These are phyloP conservation scores for Lachancea mirantina DNA, from an alignment of 805 yeast genomes.

Conservation along the genomic window DNA sequence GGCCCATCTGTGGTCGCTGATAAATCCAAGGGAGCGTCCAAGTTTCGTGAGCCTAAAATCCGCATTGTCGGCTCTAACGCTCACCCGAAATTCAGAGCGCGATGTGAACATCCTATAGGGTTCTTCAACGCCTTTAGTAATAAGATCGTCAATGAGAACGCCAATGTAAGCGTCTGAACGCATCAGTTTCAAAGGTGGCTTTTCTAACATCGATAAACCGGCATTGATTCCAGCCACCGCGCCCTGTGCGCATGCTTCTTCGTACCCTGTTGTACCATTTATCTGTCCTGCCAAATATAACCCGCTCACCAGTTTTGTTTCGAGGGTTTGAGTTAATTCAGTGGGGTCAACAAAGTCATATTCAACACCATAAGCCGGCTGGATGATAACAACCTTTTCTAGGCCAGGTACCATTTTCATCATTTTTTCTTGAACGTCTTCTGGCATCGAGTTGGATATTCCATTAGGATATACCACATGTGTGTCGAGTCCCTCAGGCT, in stretches of 20 bases:
- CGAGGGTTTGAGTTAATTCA: constrained; percentile 68
- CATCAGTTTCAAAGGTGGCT: constrained; percentile 45
- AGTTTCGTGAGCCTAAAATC: constrained; percentile 70
- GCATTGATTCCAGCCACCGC: constrained; percentile 94
- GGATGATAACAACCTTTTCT: constrained; percentile 78
- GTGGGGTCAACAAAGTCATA: constrained; percentile 95
- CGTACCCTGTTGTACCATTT: constrained; percentile 98
- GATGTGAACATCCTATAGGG: constrained; percentile 98
- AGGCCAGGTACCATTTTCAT: constrained; percentile 79
- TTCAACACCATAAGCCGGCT: constrained; percentile 99
- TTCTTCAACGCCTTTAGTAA: constrained; percentile 92
- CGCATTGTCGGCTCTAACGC: constrained; percentile 91
- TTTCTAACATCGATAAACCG: constrained; percentile 44
- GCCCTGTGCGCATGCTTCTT: constrained; percentile 98
- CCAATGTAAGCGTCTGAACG: constrained; percentile 89
- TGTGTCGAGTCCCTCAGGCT: constrained; percentile 89
- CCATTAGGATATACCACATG: constrained; percentile 95
- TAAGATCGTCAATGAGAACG: constrained; percentile 85
- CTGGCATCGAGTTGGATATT: constrained; percentile 93
- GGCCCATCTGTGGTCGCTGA: constrained; percentile 50
- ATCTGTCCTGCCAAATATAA: constrained; percentile 92
- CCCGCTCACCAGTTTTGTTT: constrained; percentile 73
- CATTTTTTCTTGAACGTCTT: constrained; percentile 73
- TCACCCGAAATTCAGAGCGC: constrained; percentile 85
- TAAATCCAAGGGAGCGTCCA: constrained; percentile 63